A percentile compares a stretch with the other conserved stretches of the same genome.
Evolutionary conservation across 495 filamentous ascomycete species (phyloP).

Genomic region (Antarctomyces pellizariae): DNA sequence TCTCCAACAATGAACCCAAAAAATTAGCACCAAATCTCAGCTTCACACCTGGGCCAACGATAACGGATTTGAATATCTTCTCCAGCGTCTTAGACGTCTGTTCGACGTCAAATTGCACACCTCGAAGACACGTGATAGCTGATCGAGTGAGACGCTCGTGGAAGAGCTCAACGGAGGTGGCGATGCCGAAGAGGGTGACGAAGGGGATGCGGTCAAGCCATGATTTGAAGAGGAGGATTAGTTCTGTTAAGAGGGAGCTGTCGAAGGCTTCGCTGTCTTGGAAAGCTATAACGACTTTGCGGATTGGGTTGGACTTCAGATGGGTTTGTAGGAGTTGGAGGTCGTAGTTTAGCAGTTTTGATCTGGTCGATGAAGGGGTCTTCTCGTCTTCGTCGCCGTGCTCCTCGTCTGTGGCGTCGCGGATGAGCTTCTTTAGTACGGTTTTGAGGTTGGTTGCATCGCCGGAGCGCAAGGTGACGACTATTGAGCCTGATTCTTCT

Average conservation of each 20-base stretch:
- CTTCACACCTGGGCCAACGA: slow-evolving; percentile 26
- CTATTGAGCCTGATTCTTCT: slow-evolving; percentile 22
- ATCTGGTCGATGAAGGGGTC: slow-evolving; percentile 20
- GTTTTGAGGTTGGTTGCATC: slow-evolving; percentile 69
- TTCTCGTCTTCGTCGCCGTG: slow-evolving; percentile 21
- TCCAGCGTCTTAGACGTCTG: slow-evolving; percentile 54
- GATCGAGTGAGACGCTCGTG: slow-evolving; percentile 61
- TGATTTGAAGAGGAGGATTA: slow-evolving; percentile 55
- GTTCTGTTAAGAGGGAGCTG: slow-evolving; percentile 45
- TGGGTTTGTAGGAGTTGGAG: slow-evolving; percentile 51
- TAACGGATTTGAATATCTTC: slow-evolving; percentile 47
- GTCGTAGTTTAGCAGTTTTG: slow-evolving; percentile 73
- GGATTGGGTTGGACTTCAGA: slow-evolving; percentile 27
- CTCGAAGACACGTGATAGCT: slow-evolving; percentile 43
- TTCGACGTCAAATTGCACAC: slow-evolving; percentile 65
- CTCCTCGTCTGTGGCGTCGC: slow-evolving; percentile 36
- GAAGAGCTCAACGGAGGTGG: slow-evolving; percentile 76
- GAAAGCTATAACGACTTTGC: slow-evolving; percentile 51
- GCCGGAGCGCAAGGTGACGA: slow-evolving; percentile 51
- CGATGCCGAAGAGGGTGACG: slow-evolving; percentile 65
- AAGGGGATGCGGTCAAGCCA: slow-evolving; percentile 85
- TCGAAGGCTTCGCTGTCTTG: slow-evolving; percentile 91
- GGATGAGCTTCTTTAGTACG: slow-evolving; percentile 61
- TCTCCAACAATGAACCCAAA: slow-evolving; percentile 42
- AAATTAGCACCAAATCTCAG: slow-evolving; percentile 46